Base-by-base conservation (phyloP, 257 asterid genomes). In the Capsicum chinense region DNA sequence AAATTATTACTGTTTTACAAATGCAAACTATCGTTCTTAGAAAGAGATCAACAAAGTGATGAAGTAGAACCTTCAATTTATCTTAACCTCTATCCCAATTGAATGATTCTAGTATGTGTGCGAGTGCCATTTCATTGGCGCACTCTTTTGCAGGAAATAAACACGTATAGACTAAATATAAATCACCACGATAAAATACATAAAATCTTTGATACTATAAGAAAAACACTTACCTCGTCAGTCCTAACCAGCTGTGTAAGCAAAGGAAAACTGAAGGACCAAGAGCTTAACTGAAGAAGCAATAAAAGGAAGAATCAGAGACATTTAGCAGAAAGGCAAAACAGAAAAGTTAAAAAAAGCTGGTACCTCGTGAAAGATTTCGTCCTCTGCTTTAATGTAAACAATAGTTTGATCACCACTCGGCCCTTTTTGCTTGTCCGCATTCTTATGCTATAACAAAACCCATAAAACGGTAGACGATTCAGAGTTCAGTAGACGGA, bases 251-350 rank as follows among this genome's bases (percentile, higher is more conserved):
- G 92, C 84, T 95, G 95, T 47, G 85, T 83, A 37, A 88, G 93
- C 84, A 95, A 85, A 37, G 94, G 95, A 81, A 97, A 95, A 85
- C 85, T 90, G 89, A 95, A 88, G 85, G 97, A 97, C 99, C 99
- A 97, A 52, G 91, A 93, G 91, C 99, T 89, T 52, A 95, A 95
- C 99, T 97, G 96, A 85, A 87, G 58, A 89, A 85, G 76, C 80
- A 90, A 79, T 71, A 73, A 52, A 37, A 6, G 57, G 52, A 82
- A 85, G 58, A 83, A 84, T 84, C 71, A 81, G 85, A 6, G 57
- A 11, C 39, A 59, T 74, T 33, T 81, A 85, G n/a, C 14, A 48
- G 83, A 83, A 47, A 68, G 50, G 58, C 47, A 80, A 64, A 42
- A 19, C 74, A n/a, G 19, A 47, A 84, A 69, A 60, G 70, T 57